Base-by-base conservation (phyloP, 495 filamentous ascomycete species). In the Aspergillus haitiensis region DNA sequence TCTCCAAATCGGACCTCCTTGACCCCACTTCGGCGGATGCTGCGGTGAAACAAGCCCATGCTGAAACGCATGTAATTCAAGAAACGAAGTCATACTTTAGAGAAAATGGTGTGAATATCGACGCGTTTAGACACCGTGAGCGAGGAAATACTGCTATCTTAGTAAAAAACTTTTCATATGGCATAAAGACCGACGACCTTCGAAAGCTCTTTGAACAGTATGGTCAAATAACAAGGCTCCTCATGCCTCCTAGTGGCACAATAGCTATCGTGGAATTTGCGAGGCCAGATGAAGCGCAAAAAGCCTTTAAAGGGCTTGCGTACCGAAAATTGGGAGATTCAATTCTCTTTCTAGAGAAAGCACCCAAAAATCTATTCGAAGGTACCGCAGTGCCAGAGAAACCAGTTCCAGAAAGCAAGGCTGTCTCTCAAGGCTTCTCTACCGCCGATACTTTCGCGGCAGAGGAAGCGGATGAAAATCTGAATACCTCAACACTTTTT, bases 21-120 rank as follows among this genome's bases (percentile, higher is more conserved):
- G 92, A 99, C 72, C 94, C 94, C 7, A 96, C 95, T 1, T 96
- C 88, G 57, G 86, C 93, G 42, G 90, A 95, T 70, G 92, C 93
- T 54, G 93, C 91, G 39, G 90, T 98, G 40, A 96, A 93, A 75
- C 94, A 98, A 77, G 94, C 94, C 40, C 89, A 96, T 70, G 94
- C 95, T 39, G 94, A 99, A 76, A 97, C 95, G 18, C 89, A 93
- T 62, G 82, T 96, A 52, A 97, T 99, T 60, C 90, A 96, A 77
- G 95, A 98, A 70, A 96, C 93, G 0, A 98, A 96, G 69, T 76
- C 85, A 11, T 99, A 93, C 73, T 96, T 99, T 66, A 77, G 81
- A 27, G 78, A 86, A 7, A 88, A 97, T 54, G 94, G 94, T 18
- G 89, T 98, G 7, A 90, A 97, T 70, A 79, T 99, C 18, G 84